Evolutionary conservation across 2,329 filamentous ascomycete genomes (phyloP).

Genomic region (Penicillium italicum): DNA sequence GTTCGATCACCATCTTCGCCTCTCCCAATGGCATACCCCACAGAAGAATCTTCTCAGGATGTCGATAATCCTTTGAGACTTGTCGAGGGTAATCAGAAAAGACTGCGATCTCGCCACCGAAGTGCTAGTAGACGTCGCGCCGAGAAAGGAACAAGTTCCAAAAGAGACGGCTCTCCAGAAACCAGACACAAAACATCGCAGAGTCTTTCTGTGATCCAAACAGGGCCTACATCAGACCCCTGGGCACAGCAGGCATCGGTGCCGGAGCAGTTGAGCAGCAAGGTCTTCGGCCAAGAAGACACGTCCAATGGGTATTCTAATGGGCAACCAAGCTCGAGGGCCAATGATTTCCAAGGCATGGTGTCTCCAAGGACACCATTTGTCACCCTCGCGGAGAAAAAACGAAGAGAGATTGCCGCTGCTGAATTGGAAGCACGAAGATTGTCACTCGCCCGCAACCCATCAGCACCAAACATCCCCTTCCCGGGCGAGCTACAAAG

Average conservation of each 20-base stretch:
- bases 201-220: conserved; percentile 28
- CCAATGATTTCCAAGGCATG: conserved; percentile 25
- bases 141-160: conserved; percentile 44
- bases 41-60: conserved; percentile 51
- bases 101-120: conserved; percentile 48
- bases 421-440: conserved; percentile 85
- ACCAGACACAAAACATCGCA: conserved; percentile 38
- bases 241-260: conserved; percentile 27
- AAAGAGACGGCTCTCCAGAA: conserved; percentile 48
- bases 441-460: conserved; percentile 74
- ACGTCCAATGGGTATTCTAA: conserved; percentile 5
- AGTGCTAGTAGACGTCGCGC: conserved; percentile 49
- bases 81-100: conserved; percentile 44
- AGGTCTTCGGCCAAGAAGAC: conserved; percentile 10
- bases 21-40: conserved; percentile 60
- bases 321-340: conserved; percentile 7
- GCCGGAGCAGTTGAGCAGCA: conserved; percentile 13
- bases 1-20: conserved; percentile 76
- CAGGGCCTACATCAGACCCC: neutral
- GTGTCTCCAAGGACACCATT: conserved; percentile 23
- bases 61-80: conserved; percentile 58
- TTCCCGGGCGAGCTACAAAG: conserved; percentile 60
- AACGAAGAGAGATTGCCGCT: conserved; percentile 71
- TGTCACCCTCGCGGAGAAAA: conserved; percentile 56
- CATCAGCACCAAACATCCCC: conserved; percentile 74